These are phyloP conservation scores for Stemphylium beticola DNA, from an alignment of 2,329 filamentous ascomycete genomes.

Conservation along the genomic window DNA sequence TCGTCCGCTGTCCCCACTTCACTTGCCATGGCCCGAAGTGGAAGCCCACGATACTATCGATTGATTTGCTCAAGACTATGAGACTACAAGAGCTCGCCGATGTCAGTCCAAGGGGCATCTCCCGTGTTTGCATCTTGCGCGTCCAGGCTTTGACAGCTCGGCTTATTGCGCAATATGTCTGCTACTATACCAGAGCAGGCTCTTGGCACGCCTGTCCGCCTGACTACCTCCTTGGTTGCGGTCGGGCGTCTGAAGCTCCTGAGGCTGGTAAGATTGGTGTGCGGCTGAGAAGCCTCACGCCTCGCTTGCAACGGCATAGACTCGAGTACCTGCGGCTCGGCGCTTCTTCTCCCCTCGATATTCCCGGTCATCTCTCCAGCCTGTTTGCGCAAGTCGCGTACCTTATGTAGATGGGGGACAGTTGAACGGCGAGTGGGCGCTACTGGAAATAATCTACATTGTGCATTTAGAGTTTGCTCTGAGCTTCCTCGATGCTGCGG, in stretches of 20 bases:
- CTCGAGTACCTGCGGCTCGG: background rate
- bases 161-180: background rate
- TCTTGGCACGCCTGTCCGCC: background rate
- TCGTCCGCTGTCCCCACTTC: background rate
- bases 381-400: background rate
- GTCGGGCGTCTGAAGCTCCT: background rate
- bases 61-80: background rate
- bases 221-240: background rate
- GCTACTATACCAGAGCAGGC: background rate
- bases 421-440: background rate
- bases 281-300: background rate
- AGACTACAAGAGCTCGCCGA: background rate
- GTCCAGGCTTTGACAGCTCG: background rate
- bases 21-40: background rate
- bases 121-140: background rate
- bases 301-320: background rate
- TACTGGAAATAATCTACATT: background rate
- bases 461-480: background rate
- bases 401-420: background rate
- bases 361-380: background rate
- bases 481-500: background rate
- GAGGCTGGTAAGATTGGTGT: background rate
- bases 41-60: background rate
- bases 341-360: background rate
- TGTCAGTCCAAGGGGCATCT: background rate